These are phyloP conservation scores for Ceratobasidium papillatum DNA, from an alignment of 1,284 basidiomycete genomes.

Conservation along the genomic window DNA sequence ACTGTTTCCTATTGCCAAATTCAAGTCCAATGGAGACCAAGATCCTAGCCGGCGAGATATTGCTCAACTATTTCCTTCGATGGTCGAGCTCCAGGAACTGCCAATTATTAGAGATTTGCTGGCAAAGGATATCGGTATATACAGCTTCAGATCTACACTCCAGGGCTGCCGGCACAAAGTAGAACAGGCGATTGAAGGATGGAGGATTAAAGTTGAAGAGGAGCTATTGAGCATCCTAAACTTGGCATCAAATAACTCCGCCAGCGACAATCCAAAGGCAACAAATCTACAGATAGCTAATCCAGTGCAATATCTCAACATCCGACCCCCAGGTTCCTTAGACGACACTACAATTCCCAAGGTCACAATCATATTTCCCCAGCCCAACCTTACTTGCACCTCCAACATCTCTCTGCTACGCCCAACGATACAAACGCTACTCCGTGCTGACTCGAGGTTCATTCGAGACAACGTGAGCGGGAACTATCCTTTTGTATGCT, in stretches of 20 bases:
- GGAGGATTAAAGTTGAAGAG: neutral
- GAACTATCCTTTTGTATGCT: neutral
- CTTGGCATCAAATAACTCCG: neutral
- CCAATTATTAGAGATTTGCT: neutral
- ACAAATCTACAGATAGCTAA: neutral
- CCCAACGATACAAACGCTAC: neutral
- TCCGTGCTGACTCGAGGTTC: neutral
- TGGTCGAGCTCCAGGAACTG: neutral
- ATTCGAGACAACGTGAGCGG: neutral
- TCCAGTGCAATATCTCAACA: neutral
- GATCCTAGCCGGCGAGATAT: neutral
- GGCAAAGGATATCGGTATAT: neutral
- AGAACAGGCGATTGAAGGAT: neutral
- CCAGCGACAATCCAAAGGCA: neutral
- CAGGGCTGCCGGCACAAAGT: neutral
- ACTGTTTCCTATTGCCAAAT: too few species aligned
- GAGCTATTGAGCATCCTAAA: neutral
- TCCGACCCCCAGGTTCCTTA: neutral
- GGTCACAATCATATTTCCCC: neutral
- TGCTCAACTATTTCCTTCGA: neutral
- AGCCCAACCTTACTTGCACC: neutral
- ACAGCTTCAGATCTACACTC: neutral
- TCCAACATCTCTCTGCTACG: neutral
- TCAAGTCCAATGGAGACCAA: neutral
- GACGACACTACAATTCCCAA: neutral